Conservation (phyloP, 2,329 filamentous ascomycete genomes). For the Aureobasidium sp. region DNA sequence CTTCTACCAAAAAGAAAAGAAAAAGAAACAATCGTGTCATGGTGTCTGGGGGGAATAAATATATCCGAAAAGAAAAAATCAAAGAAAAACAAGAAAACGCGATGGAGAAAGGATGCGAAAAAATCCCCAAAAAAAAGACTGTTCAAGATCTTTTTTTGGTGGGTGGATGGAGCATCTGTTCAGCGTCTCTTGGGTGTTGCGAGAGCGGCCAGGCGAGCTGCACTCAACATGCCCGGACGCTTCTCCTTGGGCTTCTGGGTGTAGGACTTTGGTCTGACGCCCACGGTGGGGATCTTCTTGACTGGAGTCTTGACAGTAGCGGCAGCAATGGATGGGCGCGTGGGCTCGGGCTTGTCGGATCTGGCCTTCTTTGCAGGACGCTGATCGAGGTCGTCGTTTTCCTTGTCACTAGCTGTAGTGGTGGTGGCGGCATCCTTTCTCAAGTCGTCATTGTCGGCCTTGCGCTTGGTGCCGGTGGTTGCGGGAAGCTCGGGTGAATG, state of each 20-base stretch:
- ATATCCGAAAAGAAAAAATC: background rate
- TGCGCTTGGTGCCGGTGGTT: constrained; percentile 37
- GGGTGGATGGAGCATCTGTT: too few species aligned
- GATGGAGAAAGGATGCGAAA: background rate
- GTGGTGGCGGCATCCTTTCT: constrained; percentile 7
- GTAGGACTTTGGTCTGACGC: constrained; percentile 28
- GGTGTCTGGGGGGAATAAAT: background rate
- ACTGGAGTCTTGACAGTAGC: constrained; percentile 21
- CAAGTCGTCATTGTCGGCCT: constrained; percentile 27
- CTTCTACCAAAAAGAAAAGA: constrained; percentile 26
- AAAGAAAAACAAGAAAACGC: background rate
- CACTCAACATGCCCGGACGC: constrained; percentile 15
- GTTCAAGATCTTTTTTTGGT: too few species aligned
- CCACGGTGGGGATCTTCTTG: constrained; percentile 24
- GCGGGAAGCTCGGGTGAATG: constrained; percentile 22
- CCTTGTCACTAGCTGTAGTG: constrained; percentile 29
- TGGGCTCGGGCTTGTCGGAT: constrained; percentile 2
- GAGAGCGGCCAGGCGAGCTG: constrained; percentile 15
- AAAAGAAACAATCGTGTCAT: background rate
- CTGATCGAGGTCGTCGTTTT: constrained; percentile 33
- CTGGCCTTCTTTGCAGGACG: constrained; percentile 18
- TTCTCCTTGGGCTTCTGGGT: constrained; percentile 25
- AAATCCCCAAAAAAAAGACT: too few species aligned
- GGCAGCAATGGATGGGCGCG: constrained; percentile 21
- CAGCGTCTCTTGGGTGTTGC: constrained; percentile 15